Percentiles rank a stretch among this genome's conserved stretches.
Evolutionary conservation across 331 rosid genomes (phyloP).

Genomic region (Quercus phellos): DNA sequence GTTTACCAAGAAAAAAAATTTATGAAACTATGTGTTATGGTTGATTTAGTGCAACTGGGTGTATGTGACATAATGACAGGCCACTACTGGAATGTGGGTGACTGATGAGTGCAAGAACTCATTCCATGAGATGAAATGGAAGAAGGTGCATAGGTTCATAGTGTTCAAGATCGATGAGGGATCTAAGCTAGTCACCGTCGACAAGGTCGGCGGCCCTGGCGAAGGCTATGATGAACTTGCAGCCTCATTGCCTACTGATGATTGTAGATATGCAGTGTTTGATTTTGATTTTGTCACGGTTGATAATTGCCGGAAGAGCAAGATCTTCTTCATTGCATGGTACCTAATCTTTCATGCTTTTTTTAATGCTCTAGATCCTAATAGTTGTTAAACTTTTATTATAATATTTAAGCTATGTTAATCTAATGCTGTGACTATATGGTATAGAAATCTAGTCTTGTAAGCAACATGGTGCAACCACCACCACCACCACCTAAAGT

Average conservation of each 20-base stretch:
- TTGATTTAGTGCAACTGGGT: background rate
- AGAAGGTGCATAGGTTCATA: slow-evolving; percentile 83
- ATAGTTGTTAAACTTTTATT: background rate
- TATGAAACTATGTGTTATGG: background rate
- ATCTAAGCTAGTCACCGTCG: slow-evolving; percentile 80
- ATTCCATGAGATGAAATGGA: slow-evolving; percentile 99
- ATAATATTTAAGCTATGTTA: background rate
- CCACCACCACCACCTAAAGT: no score
- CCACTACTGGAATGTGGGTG: slow-evolving; percentile 99
- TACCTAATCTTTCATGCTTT: background rate
- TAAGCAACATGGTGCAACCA: background rate
- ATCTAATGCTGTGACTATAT: background rate
- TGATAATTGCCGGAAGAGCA: slow-evolving; percentile 95
- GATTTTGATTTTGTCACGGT: slow-evolving; percentile 96
- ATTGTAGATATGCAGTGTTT: slow-evolving; percentile 92
- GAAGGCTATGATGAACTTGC: slow-evolving; percentile 83
- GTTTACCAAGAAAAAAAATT: background rate
- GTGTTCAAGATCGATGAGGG: slow-evolving; percentile 95
- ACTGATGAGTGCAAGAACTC: slow-evolving; percentile 96
- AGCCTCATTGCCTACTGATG: slow-evolving; percentile 81
- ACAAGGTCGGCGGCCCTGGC: slow-evolving; percentile 90
- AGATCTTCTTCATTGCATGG: slow-evolving; percentile 99
- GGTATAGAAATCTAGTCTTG: background rate
- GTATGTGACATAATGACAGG: slow-evolving; percentile 31
- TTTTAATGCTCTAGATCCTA: background rate